phyloP scores from a whole-genome alignment of 1,284 basidiomycete genomes.

The Tylopilus sp. region DNA sequence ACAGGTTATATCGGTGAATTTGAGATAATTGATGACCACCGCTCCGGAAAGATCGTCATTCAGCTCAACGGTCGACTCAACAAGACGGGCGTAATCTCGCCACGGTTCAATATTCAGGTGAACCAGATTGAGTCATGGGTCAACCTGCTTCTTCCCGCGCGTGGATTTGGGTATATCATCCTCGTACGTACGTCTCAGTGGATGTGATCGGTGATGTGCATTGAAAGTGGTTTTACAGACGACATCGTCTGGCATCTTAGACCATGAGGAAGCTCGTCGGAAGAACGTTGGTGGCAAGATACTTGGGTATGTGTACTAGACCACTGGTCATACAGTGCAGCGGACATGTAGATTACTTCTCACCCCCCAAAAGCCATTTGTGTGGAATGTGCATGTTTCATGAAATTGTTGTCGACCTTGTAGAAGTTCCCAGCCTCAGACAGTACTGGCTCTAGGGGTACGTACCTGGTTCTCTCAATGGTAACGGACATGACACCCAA shows the following conservation, averaged over 20 bases:
- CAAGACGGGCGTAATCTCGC: slow-evolving; percentile 98
- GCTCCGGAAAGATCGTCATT: slow-evolving; percentile 97
- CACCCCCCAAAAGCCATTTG: slow-evolving; percentile 8
- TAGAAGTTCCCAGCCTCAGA: no score
- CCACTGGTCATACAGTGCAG: slow-evolving; percentile 3
- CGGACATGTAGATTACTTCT: slow-evolving; percentile 24
- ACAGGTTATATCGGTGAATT: slow-evolving; percentile 99
- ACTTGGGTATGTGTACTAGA: slow-evolving; percentile 80
- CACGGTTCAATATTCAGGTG: slow-evolving; percentile 95
- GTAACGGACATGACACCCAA: no score
- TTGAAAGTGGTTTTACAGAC: slow-evolving; percentile 50
- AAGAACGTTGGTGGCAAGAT: slow-evolving; percentile 97
- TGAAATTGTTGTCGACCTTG: background rate
- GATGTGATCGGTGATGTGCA: background rate
- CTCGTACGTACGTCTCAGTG: slow-evolving; percentile 48
- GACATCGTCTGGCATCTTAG: slow-evolving; percentile 97
- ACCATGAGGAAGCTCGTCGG: slow-evolving; percentile 98
- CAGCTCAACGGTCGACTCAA: slow-evolving; percentile 98
- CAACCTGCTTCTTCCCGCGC: slow-evolving; percentile 88
- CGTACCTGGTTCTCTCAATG: background rate
- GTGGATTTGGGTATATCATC: slow-evolving; percentile 97
- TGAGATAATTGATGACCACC: slow-evolving; percentile 99
- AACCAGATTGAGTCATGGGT: slow-evolving; percentile 93
- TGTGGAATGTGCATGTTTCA: background rate
- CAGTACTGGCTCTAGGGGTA: background rate